Percentiles rank a stretch among this genome's conserved stretches.
phyloP scores from a whole-genome alignment of 2,329 filamentous ascomycete genomes.

The Phyllosticta citribraziliensis region DNA sequence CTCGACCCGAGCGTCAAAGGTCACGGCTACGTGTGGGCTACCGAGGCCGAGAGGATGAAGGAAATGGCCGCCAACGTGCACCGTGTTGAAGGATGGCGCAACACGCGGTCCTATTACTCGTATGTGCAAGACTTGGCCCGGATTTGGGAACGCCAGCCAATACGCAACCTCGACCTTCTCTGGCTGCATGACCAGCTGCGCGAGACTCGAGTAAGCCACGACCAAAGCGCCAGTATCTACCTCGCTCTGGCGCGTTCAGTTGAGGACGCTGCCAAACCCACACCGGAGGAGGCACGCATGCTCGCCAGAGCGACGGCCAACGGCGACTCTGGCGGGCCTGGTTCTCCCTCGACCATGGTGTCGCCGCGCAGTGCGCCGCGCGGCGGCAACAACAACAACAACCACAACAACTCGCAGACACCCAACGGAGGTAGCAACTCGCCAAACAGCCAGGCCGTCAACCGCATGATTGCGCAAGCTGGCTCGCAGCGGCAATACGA shows the following conservation, averaged over 20 bases:
- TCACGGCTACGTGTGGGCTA: constrained; percentile 91
- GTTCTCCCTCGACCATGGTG: constrained; percentile 10
- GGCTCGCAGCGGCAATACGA: constrained; percentile 24
- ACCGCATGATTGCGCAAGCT: neutral
- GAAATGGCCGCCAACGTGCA: constrained; percentile 88
- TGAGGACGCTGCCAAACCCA: constrained; percentile 32
- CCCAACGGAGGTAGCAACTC: neutral
- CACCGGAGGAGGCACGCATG: constrained; percentile 3
- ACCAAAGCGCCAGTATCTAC: constrained; percentile 76
- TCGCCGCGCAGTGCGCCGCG: constrained; percentile 13
- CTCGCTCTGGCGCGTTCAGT: constrained; percentile 66
- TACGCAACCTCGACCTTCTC: constrained; percentile 76
- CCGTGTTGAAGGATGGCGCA: constrained; percentile 93
- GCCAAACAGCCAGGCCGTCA: constrained; percentile 5
- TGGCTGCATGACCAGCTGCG: constrained; percentile 89
- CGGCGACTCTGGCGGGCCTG: neutral
- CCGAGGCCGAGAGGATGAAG: constrained; percentile 67
- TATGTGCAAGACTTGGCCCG: constrained; percentile 59
- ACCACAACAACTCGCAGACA: constrained; percentile 7
- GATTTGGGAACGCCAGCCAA: constrained; percentile 41
- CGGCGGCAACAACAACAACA: constrained; percentile 14
- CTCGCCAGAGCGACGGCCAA: constrained; percentile 11
- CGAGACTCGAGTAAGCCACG: constrained; percentile 64
- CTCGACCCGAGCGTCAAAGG: constrained; percentile 50
- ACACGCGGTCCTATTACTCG: constrained; percentile 88